phyloP scores from a whole-genome alignment of 164 flowering plant species.

The Stephania cephalantha region DNA sequence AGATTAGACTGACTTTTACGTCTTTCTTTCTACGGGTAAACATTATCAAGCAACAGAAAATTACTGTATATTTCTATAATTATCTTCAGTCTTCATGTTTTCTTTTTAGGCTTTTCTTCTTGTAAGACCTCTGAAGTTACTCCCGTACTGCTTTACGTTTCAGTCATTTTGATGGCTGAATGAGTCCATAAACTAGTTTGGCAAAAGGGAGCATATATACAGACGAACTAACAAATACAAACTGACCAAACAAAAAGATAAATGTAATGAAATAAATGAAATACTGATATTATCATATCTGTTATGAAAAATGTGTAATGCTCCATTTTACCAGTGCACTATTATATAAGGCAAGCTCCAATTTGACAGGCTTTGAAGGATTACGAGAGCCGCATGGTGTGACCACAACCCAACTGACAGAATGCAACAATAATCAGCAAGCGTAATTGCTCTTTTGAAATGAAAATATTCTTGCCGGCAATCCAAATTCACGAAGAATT shows the following conservation, averaged over 20 bases:
- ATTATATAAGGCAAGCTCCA: conserved; percentile 81
- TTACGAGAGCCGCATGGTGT: conserved; percentile 64
- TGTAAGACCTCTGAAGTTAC: neutral
- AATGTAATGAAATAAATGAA: conserved; percentile 17
- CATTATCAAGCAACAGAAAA: neutral
- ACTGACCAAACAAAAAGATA: conserved; percentile 19
- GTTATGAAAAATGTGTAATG: neutral
- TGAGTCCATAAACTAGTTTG: neutral
- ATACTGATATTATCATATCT: neutral
- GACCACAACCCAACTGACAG: conserved; percentile 81
- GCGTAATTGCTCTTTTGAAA: neutral
- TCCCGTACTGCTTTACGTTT: neutral
- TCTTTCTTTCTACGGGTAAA: too few species aligned
- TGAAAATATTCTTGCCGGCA: conserved; percentile 29
- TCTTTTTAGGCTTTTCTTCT: neutral
- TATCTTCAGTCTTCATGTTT: neutral
- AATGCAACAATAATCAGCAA: conserved; percentile 5
- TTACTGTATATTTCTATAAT: neutral
- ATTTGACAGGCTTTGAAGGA: conserved; percentile 50
- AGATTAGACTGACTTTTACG: too few species aligned
- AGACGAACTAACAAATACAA: neutral
- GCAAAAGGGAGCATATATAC: too few species aligned
- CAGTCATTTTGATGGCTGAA: neutral
- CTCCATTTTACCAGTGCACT: conserved; percentile 46
- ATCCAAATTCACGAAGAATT: neutral